These are phyloP conservation scores for Mycena maculata DNA, from an alignment of 768 basidiomycete genomes.

Conservation along the genomic window DNA sequence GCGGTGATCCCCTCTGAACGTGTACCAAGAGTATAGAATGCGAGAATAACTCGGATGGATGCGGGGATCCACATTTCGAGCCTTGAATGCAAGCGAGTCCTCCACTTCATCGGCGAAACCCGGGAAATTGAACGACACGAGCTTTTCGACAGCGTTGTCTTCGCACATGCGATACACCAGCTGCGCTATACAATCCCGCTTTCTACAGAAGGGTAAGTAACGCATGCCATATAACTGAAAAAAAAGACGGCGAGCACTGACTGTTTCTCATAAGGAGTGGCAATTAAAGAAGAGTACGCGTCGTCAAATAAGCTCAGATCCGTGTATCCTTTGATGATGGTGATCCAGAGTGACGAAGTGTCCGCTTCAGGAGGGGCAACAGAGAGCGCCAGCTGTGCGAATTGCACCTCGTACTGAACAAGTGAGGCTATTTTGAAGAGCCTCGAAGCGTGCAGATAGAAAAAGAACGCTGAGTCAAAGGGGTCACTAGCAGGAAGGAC, in stretches of 20 bases:
- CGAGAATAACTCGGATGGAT: constrained; percentile 86
- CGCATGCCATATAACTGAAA: background rate
- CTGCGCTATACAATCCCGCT: constrained; percentile 83
- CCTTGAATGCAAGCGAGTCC: constrained; percentile 89
- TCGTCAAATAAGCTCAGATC: constrained; percentile 85
- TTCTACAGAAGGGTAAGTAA: constrained; percentile 57
- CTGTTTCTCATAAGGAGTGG: constrained; percentile 81
- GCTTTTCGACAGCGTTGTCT: constrained; percentile 78
- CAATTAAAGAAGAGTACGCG: constrained; percentile 84
- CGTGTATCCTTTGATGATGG: constrained; percentile 78
- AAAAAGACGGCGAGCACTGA: constrained; percentile 64
- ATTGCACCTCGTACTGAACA: constrained; percentile 73
- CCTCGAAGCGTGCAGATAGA: constrained; percentile 81
- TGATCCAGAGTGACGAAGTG: constrained; percentile 81
- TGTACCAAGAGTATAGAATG: constrained; percentile 96
- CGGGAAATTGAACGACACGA: constrained; percentile 87
- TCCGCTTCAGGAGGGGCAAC: constrained; percentile 64
- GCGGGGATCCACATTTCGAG: constrained; percentile 92
- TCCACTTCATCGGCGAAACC: constrained; percentile 90
- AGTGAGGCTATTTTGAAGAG: constrained; percentile 73
- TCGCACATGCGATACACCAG: constrained; percentile 95
- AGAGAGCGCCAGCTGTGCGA: constrained; percentile 86
- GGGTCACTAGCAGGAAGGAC: constrained; percentile 70
- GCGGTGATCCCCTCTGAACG: constrained; percentile 87
- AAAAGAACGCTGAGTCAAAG: constrained; percentile 73